Conservation (phyloP, 2,329 filamentous ascomycete genomes). For the Colletotrichum brevisporum region DNA sequence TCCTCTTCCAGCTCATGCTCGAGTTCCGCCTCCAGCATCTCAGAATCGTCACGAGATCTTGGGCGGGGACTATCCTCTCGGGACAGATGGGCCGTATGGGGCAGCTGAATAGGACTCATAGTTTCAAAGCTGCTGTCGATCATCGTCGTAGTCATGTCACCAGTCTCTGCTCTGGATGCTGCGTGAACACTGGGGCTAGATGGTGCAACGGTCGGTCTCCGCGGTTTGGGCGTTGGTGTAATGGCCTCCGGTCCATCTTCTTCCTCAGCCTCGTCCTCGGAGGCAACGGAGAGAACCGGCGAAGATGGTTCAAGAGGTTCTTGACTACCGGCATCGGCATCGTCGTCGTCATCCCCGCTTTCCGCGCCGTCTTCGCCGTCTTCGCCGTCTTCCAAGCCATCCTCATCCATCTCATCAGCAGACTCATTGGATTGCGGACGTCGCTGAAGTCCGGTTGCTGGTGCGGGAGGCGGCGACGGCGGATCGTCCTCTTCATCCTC, state of each 20-base stretch:
- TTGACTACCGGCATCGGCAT: background rate
- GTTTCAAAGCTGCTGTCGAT: slow-evolving; percentile 34
- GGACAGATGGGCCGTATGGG: slow-evolving; percentile 1
- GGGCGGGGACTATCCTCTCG: slow-evolving; percentile 5
- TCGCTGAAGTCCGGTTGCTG: background rate
- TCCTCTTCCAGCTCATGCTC: slow-evolving; percentile 35
- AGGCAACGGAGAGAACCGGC: background rate
- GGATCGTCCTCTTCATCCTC: slow-evolving; percentile 38
- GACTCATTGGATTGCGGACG: slow-evolving; percentile 34
- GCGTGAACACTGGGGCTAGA: background rate
- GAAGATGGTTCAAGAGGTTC: background rate
- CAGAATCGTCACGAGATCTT: slow-evolving; percentile 16
- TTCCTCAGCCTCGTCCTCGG: slow-evolving; percentile 27
- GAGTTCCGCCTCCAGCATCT: slow-evolving; percentile 28
- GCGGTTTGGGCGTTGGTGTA: slow-evolving; percentile 30
- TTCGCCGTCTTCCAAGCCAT: slow-evolving; percentile 13
- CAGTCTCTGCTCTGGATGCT: background rate
- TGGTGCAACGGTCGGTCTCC: background rate
- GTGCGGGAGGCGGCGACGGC: slow-evolving; percentile 3
- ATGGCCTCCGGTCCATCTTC: slow-evolving; percentile 20
- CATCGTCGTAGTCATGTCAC: slow-evolving; percentile 13
- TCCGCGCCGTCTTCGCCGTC: slow-evolving; percentile 19
- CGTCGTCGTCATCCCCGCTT: slow-evolving; percentile 13
- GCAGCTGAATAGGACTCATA: slow-evolving; percentile 35
- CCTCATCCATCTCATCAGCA: slow-evolving; percentile 27